Percentiles rank a stretch among this genome's conserved stretches.
These are phyloP conservation scores for Capsicum baccatum DNA, from an alignment of 257 asterid genomes.

Conservation along the genomic window DNA sequence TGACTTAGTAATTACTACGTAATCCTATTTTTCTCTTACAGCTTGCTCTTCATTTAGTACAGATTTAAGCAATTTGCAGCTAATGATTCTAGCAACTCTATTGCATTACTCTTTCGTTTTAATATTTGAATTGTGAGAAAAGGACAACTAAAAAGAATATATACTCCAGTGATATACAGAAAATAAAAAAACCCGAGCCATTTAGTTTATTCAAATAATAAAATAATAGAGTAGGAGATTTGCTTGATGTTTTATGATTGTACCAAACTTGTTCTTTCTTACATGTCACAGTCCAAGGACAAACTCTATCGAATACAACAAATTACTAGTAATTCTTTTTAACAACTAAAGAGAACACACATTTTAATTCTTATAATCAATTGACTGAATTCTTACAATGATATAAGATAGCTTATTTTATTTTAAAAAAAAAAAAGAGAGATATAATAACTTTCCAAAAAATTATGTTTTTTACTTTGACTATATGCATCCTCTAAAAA, in stretches of 20 bases:
- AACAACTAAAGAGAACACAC: not conserved
- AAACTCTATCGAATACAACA: not conserved
- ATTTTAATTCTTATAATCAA: not conserved
- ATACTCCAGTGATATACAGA: too few species aligned
- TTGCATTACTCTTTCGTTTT: too few species aligned
- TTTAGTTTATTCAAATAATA: not conserved
- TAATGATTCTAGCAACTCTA: too few species aligned
- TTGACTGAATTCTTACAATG: not conserved
- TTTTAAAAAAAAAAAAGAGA: not conserved
- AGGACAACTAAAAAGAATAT: too few species aligned
- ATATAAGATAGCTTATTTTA: not conserved
- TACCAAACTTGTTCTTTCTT: not conserved
- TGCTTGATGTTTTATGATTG: not conserved
- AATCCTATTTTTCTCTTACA: too few species aligned
- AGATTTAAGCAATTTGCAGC: too few species aligned
- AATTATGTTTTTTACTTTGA: too few species aligned
- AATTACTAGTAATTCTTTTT: not conserved
- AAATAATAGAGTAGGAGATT: not conserved
- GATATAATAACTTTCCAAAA: not conserved
- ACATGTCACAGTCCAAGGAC: not conserved
- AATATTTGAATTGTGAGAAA: too few species aligned
- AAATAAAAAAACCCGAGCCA: too few species aligned
- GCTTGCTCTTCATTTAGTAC: too few species aligned
- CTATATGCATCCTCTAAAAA: too few species aligned
- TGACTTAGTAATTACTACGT: too few species aligned